Conservation (phyloP, 129 eudicot genomes). For the Saposhnikovia divaricata region DNA sequence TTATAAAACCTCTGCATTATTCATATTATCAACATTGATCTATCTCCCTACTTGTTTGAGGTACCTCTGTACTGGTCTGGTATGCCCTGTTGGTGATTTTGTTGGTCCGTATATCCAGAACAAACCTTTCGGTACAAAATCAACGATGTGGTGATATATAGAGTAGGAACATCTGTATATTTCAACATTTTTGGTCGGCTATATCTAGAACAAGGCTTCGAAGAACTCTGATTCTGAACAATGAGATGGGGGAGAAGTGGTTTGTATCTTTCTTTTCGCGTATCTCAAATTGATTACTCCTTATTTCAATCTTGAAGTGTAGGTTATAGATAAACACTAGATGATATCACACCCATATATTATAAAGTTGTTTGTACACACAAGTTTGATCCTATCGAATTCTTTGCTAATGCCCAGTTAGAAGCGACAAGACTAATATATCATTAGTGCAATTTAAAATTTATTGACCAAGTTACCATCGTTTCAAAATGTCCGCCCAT, state of each 20-base stretch:
- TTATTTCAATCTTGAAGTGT: background rate
- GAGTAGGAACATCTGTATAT: no score
- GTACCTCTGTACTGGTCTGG: no score
- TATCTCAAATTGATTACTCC: background rate
- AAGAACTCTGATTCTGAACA: no score
- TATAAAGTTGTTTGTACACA: background rate
- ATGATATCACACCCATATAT: background rate
- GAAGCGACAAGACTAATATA: background rate
- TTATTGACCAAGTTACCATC: background rate
- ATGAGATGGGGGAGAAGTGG: no score
- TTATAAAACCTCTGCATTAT: no score
- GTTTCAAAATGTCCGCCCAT: conserved; percentile 20
- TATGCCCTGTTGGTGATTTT: no score
- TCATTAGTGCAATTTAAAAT: background rate
- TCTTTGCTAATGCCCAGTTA: background rate
- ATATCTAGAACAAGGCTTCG: no score
- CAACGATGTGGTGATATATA: conserved; percentile 68
- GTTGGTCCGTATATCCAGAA: no score
- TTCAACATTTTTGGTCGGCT: no score
- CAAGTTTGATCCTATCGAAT: background rate
- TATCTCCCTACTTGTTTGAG: no score
- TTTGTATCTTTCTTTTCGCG: background rate
- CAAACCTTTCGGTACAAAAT: conserved; percentile 13
- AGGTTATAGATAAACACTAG: background rate
- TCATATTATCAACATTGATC: no score